phyloP scores from a whole-genome alignment of 169 alveolate genomes.

The Pseudocohnilembus persalinus region DNA sequence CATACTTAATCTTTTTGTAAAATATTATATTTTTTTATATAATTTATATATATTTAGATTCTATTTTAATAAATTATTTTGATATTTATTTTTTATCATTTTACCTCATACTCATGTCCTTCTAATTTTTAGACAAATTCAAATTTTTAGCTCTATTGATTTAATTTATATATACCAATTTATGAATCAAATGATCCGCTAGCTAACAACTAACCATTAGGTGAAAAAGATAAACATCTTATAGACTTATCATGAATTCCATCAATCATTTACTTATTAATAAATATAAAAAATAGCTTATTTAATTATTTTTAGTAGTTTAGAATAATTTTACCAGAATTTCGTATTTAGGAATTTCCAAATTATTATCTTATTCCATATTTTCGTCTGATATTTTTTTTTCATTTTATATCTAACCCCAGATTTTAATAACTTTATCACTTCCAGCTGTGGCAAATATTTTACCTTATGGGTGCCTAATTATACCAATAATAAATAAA shows the following conservation, averaged over 20 bases:
- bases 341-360: background rate
- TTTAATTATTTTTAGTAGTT: conserved; percentile 22
- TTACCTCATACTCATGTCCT: conserved; percentile 89
- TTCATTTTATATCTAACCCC: conserved; percentile 36
- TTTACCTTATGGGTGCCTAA: conserved; percentile 54
- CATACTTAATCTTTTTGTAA: conserved; percentile 64
- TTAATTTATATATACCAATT: conserved; percentile 77
- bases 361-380: background rate
- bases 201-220: conserved; percentile 81
- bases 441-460: conserved; percentile 57
- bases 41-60: background rate
- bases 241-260: conserved; percentile 82
- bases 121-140: conserved; percentile 77
- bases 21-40: background rate
- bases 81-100: background rate
- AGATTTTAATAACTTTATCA: conserved; percentile 60
- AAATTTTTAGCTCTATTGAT: conserved; percentile 35
- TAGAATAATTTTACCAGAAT: conserved; percentile 29
- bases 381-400: background rate
- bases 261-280: conserved; percentile 43
- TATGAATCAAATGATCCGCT: conserved; percentile 86
- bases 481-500: no score
- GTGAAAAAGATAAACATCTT: conserved; percentile 82
- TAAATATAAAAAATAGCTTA: background rate
- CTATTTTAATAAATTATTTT: background rate